These are phyloP conservation scores for Saturnispora kantuleensis DNA, from an alignment of 805 yeast genomes.

Conservation along the genomic window DNA sequence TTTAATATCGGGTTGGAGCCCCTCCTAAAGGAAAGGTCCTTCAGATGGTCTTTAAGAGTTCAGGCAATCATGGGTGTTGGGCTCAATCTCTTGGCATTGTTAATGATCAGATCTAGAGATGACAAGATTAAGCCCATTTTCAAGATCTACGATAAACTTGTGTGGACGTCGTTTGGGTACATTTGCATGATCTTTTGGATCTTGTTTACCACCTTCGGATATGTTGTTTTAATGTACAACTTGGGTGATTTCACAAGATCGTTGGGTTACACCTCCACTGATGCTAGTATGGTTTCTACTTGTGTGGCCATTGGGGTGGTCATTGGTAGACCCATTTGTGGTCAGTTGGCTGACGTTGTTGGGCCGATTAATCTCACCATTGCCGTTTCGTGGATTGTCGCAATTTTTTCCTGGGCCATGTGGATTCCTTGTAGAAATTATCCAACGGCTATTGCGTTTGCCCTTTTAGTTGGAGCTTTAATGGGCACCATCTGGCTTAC, in stretches of 20 bases:
- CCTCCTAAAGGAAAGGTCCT: conserved; percentile 29
- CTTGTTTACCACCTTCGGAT: conserved; percentile 46
- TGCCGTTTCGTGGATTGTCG: conserved; percentile 30
- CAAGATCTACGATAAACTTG: conserved; percentile 32
- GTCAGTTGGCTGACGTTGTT: conserved; percentile 37
- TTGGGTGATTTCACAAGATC: conserved; percentile 52
- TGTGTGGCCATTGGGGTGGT: conserved; percentile 50
- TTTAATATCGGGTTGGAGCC: conserved; percentile 41
- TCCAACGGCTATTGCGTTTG: conserved; percentile 46
- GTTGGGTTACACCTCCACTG: conserved; percentile 43
- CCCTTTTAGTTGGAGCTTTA: conserved; percentile 40
- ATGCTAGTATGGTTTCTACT: conserved; percentile 51
- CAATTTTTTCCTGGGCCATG: conserved; percentile 36
- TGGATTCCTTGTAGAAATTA: conserved; percentile 50
- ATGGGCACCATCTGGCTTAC: conserved; percentile 59
- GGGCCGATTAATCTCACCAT: conserved; percentile 43
- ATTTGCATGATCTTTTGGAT: conserved; percentile 29
- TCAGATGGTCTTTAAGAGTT: conserved; percentile 41
- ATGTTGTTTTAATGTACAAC: conserved; percentile 48
- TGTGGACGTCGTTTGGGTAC: conserved; percentile 31
- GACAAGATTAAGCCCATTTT: conserved; percentile 27
- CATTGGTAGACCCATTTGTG: conserved; percentile 47
- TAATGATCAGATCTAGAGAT: conserved; percentile 30
- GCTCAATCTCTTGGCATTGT: conserved; percentile 26
- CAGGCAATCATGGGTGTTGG: conserved; percentile 34